phyloP scores from a whole-genome alignment of 441 rosid genomes.

The Isatis lusitanica region DNA sequence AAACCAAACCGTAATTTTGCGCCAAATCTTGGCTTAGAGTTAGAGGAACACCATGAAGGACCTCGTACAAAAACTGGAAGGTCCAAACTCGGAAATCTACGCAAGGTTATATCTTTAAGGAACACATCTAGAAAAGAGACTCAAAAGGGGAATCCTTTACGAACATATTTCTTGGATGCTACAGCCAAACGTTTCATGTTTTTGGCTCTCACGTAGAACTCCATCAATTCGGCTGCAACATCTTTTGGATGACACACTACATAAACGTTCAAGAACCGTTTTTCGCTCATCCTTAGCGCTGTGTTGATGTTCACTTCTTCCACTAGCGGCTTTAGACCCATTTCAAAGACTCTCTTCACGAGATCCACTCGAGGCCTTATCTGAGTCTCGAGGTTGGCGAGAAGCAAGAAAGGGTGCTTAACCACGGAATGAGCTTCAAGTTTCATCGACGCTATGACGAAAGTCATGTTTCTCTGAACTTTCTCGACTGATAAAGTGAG shows the following conservation, averaged over 20 bases:
- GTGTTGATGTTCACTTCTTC: constrained; percentile 31
- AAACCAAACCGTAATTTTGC: neutral
- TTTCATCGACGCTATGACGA: constrained; percentile 58
- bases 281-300: constrained; percentile 69
- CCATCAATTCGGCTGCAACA: constrained; percentile 57
- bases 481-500: constrained; percentile 70
- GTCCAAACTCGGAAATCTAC: neutral
- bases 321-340: constrained; percentile 52
- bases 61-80: neutral
- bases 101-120: neutral
- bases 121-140: constrained; percentile 4
- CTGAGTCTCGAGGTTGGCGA: constrained; percentile 49
- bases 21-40: neutral
- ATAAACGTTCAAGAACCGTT: constrained; percentile 53
- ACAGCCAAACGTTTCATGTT: constrained; percentile 61
- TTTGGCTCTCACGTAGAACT: constrained; percentile 47
- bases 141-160: constrained; percentile 69
- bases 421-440: constrained; percentile 53
- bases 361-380: constrained; percentile 65
- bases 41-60: neutral
- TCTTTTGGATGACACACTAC: constrained; percentile 54
- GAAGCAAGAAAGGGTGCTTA: constrained; percentile 52
- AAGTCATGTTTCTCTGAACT: constrained; percentile 90
- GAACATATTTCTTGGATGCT: constrained; percentile 48
- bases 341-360: constrained; percentile 57